These are phyloP conservation scores for Rubia yunnanensis DNA, from an alignment of 257 asterid genomes.

Conservation along the genomic window DNA sequence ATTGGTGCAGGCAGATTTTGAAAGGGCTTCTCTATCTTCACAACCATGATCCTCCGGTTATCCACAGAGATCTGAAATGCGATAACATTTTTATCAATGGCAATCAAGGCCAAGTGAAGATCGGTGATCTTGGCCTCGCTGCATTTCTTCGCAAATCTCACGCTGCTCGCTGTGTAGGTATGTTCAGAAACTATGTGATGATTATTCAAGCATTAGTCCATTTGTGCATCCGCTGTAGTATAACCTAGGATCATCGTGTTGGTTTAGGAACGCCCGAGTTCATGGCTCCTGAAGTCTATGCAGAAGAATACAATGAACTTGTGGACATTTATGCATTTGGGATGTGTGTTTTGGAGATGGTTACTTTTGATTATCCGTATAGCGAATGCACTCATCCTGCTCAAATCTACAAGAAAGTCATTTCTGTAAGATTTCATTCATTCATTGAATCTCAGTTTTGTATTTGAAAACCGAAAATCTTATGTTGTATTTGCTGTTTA, in stretches of 20 bases:
- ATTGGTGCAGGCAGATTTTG: conserved; percentile 50
- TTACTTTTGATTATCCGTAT: conserved; percentile 45
- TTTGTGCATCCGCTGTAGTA: not conserved
- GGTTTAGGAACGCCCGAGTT: conserved; percentile 42
- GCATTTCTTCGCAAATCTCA: conserved; percentile 44
- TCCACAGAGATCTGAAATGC: conserved; percentile 75
- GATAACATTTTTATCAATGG: conserved; percentile 48
- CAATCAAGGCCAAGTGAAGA: conserved; percentile 48
- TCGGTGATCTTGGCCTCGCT: conserved; percentile 52
- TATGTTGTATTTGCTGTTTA: conserved; percentile 5
- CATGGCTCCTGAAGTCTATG: conserved; percentile 54
- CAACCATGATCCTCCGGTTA: conserved; percentile 67
- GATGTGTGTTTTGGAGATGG: conserved; percentile 50
- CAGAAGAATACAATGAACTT: conserved; percentile 44
- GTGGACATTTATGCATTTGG: conserved; percentile 50
- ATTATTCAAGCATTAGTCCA: not conserved
- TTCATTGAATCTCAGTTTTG: not conserved
- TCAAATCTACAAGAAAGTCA: conserved; percentile 49
- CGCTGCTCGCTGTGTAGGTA: conserved; percentile 74
- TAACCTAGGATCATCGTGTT: not conserved
- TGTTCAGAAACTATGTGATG: conserved; percentile 1
- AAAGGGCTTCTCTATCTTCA: conserved; percentile 48
- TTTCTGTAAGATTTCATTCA: conserved; percentile 27
- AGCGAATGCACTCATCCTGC: conserved; percentile 52
- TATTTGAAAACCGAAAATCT: not conserved